Evolutionary conservation across 352 stramenopile species (phyloP).

Genomic region (Phytopythium ostracodes): DNA sequence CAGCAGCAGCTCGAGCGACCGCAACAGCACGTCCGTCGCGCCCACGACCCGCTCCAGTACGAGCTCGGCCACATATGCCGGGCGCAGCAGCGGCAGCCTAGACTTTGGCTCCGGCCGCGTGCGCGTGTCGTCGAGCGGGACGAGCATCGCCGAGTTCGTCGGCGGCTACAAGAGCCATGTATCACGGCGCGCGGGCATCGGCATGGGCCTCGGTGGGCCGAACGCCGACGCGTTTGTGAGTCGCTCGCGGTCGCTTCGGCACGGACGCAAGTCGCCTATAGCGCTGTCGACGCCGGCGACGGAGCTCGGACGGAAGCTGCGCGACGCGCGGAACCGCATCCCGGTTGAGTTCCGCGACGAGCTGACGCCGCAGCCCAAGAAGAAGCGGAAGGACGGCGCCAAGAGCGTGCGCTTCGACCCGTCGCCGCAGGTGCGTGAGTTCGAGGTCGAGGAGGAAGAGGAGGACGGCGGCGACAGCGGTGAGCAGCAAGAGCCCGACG

Average conservation of each 20-base stretch:
- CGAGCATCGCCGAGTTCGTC: conserved; percentile 61
- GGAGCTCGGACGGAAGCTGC: conserved; percentile 39
- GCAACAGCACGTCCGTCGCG: conserved; percentile 13
- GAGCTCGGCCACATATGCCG: conserved; percentile 11
- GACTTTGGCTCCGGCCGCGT: conserved; percentile 27
- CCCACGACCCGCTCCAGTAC: conserved; percentile 17
- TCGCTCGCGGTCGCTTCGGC: conserved; percentile 38
- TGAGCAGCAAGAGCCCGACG: conserved; percentile 20
- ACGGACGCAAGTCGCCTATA: conserved; percentile 34
- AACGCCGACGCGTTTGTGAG: conserved; percentile 31
- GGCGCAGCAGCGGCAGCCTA: conserved; percentile 6
- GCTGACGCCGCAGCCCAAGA: conserved; percentile 29
- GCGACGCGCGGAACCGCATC: conserved; percentile 46
- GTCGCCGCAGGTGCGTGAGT: conserved; percentile 34
- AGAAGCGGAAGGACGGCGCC: conserved; percentile 21
- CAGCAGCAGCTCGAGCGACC: conserved; percentile 10
- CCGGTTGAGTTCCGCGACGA: conserved; percentile 56
- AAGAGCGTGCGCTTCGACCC: conserved; percentile 44
- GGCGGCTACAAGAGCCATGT: conserved; percentile 59
- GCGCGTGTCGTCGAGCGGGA: conserved; percentile 33
- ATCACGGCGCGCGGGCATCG: conserved; percentile 25
- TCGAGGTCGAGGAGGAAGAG: conserved; percentile 56
- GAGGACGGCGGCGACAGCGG: conserved; percentile 28
- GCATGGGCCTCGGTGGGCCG: not conserved
- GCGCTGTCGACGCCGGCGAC: conserved; percentile 33